Evolutionary conservation across 2,329 filamentous ascomycete genomes (phyloP), one percentile per base, ranked within the genome.

Genomic region (Raffaelea albimanens): DNA sequence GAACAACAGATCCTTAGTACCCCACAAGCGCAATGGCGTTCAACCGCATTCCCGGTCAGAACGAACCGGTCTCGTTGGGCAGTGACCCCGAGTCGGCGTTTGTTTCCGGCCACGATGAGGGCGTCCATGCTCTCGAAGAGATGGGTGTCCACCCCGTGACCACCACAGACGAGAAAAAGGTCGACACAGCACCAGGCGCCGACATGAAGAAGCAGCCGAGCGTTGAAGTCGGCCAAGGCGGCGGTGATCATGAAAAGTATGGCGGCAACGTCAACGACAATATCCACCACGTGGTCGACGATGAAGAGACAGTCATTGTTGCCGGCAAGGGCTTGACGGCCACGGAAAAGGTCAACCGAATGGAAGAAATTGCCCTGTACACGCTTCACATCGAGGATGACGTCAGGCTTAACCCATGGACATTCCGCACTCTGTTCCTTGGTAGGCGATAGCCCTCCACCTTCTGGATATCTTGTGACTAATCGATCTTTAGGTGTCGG

Each of bases 401-500:
- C 34, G 8, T 16, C 7, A 10, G 8, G 5, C 34, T 38, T 8
- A 38, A 38, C 18, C 34, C 34, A 7, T 38, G 34, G 34, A 38
- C 34, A 38, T 38, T 38, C n/a, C 34, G 34, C 34, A 38, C 34
- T 8, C 34, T 38, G 8, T 38, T 38, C n/a, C 18, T 38, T 5
- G 34, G 34, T 38, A 38, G n/a, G 8, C 9, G 14, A 8, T 8
- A 8, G 13, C 34, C n/a, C 9, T 7, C 9, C 7, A 16, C n/a
- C 14, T 38, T 8, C 25, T 13, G 25, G 25, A 7, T 29, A 13
- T 29, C 25, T 29, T 7, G 25, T 29, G 7, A 29, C 13, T 7
- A 7, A 29, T 29, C 13, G 13, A 29, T 29, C 25, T 29, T 29
- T 29, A 49, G 47, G 50, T 39, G 29, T 50, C 34, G 44, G 55